Conservation (phyloP, 352 stramenopile genomes). For the Nothophytophthora sp. region DNA sequence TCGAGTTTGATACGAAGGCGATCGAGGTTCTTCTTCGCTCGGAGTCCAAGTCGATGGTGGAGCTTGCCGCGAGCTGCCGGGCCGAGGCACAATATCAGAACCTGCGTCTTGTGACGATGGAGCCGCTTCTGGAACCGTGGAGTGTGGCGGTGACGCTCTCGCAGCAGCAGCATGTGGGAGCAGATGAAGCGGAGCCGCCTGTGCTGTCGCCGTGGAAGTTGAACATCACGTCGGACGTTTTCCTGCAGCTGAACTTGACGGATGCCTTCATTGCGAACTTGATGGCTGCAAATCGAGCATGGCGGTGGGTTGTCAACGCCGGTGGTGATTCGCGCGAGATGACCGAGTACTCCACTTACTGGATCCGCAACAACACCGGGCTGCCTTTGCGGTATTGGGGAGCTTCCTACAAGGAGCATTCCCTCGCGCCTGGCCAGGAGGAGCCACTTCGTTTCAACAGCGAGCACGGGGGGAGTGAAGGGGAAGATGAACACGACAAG, state of each 20-base stretch:
- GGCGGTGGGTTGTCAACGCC: slow-evolving; percentile 77
- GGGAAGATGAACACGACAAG: slow-evolving; percentile 4
- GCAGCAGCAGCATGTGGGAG: slow-evolving; percentile 18
- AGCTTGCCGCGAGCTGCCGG: slow-evolving; percentile 37
- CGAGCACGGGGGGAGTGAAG: slow-evolving; percentile 1
- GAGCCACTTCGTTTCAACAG: slow-evolving; percentile 64
- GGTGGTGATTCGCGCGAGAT: slow-evolving; percentile 68
- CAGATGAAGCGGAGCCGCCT: slow-evolving; percentile 21
- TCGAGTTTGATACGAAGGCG: slow-evolving; percentile 56
- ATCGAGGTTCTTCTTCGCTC: slow-evolving; percentile 37
- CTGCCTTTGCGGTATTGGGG: slow-evolving; percentile 80
- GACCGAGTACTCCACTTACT: slow-evolving; percentile 85
- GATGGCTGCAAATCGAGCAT: slow-evolving; percentile 73
- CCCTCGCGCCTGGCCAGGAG: slow-evolving; percentile 52
- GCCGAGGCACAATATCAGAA: slow-evolving; percentile 87
- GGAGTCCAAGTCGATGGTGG: slow-evolving; percentile 35
- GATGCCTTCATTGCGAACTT: slow-evolving; percentile 82
- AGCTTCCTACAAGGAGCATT: slow-evolving; percentile 51
- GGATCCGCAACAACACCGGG: slow-evolving; percentile 87
- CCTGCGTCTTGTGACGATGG: slow-evolving; percentile 72
- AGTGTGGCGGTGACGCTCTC: slow-evolving; percentile 45
- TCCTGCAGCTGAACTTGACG: slow-evolving; percentile 79
- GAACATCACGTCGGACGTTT: slow-evolving; percentile 56
- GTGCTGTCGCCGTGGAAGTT: slow-evolving; percentile 47
- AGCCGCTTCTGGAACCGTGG: slow-evolving; percentile 86